Conservation (phyloP, 805 yeast species). For the Zygosaccharomyces bailii region DNA sequence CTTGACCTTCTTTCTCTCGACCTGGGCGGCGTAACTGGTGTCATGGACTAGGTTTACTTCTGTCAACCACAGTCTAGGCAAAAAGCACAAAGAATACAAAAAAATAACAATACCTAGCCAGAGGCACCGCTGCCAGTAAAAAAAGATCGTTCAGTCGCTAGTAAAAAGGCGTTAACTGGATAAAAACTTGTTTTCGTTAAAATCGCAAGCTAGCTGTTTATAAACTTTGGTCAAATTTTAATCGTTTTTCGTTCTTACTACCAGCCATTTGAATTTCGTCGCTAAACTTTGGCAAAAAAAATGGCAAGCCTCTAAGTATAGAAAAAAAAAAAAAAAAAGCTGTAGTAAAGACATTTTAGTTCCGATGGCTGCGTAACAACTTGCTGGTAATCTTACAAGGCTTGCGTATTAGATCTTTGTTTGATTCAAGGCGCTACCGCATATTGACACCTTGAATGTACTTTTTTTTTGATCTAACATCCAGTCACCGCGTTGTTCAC, state of each 20-base stretch:
- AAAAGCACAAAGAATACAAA: not conserved
- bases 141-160: not conserved
- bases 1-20: constrained; percentile 20
- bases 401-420: not conserved
- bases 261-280: constrained; percentile 8
- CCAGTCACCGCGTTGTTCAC: not conserved
- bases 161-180: not conserved
- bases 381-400: constrained; percentile 2
- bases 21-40: constrained; percentile 36
- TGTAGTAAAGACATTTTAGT: too few species aligned
- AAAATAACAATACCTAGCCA: not conserved
- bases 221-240: not conserved
- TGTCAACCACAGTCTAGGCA: not conserved
- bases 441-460: not conserved
- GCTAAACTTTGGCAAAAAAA: not conserved
- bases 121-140: not conserved
- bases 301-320: constrained; percentile 1
- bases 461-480: not conserved
- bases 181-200: not conserved
- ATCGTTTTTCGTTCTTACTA: not conserved
- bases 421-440: not conserved
- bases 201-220: not conserved
- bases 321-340: not conserved
- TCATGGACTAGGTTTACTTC: constrained; percentile 16
- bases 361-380: not conserved